phyloP scores from a whole-genome alignment of 768 basidiomycete species.

The Suillus subluteus region DNA sequence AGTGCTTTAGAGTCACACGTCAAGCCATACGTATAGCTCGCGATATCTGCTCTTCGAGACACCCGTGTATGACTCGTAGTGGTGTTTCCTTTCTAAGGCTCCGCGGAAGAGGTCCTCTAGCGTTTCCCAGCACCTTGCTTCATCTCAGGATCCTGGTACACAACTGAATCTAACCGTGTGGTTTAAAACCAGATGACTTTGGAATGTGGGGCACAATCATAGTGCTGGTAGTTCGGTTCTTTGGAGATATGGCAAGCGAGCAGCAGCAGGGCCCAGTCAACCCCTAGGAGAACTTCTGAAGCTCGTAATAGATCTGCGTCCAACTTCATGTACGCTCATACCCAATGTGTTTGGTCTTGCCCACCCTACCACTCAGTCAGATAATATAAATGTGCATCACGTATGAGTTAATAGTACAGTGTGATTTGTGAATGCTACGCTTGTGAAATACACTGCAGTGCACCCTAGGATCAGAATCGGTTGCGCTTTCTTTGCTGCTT shows the following conservation, averaged over 20 bases:
- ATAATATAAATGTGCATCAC: background rate
- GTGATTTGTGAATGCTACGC: background rate
- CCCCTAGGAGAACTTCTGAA: no score
- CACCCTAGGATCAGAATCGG: conserved; percentile 41
- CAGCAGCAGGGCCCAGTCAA: background rate
- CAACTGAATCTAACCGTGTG: background rate
- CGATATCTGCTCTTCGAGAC: no score
- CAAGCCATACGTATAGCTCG: background rate
- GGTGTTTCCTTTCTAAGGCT: background rate
- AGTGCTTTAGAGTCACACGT: background rate
- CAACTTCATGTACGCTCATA: background rate
- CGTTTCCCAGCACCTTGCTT: background rate
- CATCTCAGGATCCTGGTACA: background rate
- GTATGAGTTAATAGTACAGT: conserved; percentile 1
- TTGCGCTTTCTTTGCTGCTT: conserved; percentile 63
- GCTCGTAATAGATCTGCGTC: background rate
- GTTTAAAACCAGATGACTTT: background rate
- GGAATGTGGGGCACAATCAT: background rate
- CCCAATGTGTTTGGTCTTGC: background rate
- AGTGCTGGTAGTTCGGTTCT: background rate
- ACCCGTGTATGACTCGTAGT: background rate
- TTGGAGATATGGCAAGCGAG: background rate
- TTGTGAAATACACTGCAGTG: background rate
- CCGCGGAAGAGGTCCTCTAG: background rate
- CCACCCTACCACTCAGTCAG: background rate